Conservation (phyloP, 2,329 filamentous ascomycete genomes). For the Acrocalymma vagum region DNA sequence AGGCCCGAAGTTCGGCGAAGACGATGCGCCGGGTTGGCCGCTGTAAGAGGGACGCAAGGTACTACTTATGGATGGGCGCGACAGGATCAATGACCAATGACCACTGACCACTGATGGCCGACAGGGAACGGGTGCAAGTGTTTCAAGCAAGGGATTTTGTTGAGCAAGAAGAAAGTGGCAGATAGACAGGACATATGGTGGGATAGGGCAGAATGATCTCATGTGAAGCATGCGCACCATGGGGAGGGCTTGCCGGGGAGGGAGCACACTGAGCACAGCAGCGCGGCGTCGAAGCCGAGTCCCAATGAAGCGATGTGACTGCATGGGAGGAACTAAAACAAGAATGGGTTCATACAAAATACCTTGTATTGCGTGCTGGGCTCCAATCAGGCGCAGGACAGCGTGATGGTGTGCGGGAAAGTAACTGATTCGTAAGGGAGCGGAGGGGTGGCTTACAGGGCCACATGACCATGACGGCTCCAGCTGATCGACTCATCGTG, state of each 20-base stretch:
- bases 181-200: too few species aligned
- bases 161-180: conserved; percentile 24
- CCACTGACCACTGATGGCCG: conserved; percentile 29
- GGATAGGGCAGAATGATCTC: conserved; percentile 39
- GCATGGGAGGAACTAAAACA: conserved; percentile 48
- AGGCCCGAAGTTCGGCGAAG: conserved; percentile 37
- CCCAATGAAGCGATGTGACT: conserved; percentile 41
- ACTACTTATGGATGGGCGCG: conserved; percentile 37
- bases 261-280: conserved; percentile 33
- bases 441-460: conserved; percentile 46
- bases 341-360: conserved; percentile 44
- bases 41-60: conserved; percentile 31
- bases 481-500: conserved; percentile 47
- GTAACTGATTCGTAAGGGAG: conserved; percentile 45
- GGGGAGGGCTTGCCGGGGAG: conserved; percentile 25
- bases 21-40: conserved; percentile 24
- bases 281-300: conserved; percentile 36
- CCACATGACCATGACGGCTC: conserved; percentile 45
- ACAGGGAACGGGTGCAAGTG: conserved; percentile 24
- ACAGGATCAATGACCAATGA: too few species aligned
- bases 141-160: conserved; percentile 36
- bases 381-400: conserved; percentile 39
- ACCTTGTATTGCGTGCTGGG: conserved; percentile 39
- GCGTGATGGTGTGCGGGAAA: conserved; percentile 46
- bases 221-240: conserved; percentile 40